Evolutionary conservation across 345 rosid species (phyloP).

Genomic region (Raphanus sativus): DNA sequence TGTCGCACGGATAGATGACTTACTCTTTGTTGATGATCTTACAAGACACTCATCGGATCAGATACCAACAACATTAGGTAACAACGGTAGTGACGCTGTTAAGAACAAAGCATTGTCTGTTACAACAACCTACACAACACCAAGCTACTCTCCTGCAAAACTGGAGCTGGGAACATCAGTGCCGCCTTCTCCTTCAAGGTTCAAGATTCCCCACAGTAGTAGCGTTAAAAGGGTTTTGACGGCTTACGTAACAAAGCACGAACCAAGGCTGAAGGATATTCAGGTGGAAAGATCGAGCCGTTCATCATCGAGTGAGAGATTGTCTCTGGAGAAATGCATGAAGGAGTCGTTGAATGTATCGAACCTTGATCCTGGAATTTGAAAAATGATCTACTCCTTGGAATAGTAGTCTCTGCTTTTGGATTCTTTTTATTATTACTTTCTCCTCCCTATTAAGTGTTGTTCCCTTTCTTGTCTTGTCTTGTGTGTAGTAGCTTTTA

Average conservation of each 20-base stretch:
- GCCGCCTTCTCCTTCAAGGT: conserved; percentile 43
- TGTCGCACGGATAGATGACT: conserved; percentile 84
- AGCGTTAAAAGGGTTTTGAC: conserved; percentile 72
- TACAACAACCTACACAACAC: conserved; percentile 66
- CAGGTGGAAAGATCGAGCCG: conserved; percentile 20
- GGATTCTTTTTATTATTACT: not conserved
- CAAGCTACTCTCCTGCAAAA: conserved; percentile 72
- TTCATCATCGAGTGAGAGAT: conserved; percentile 34
- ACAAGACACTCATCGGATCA: conserved; percentile 75
- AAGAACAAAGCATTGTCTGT: conserved; percentile 56
- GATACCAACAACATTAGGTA: conserved; percentile 43
- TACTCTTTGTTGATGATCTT: conserved; percentile 81
- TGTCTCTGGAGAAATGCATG: conserved; percentile 40
- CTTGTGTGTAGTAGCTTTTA: conserved; percentile 33
- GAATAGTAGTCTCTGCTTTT: conserved; percentile 5
- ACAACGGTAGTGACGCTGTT: conserved; percentile 49
- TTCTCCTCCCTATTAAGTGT: not conserved
- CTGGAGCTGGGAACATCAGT: conserved; percentile 60
- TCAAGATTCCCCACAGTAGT: conserved; percentile 49
- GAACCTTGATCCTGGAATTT: conserved; percentile 42
- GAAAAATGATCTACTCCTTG: not conserved
- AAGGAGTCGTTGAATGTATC: conserved; percentile 38
- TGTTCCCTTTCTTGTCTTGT: not conserved
- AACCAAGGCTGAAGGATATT: conserved; percentile 47
- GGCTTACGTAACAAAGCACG: conserved; percentile 54